Percentiles rank a stretch among this genome's conserved stretches.
Evolutionary conservation across 2,329 filamentous ascomycete species (phyloP).

Genomic region (Penicillium brevicompactum): DNA sequence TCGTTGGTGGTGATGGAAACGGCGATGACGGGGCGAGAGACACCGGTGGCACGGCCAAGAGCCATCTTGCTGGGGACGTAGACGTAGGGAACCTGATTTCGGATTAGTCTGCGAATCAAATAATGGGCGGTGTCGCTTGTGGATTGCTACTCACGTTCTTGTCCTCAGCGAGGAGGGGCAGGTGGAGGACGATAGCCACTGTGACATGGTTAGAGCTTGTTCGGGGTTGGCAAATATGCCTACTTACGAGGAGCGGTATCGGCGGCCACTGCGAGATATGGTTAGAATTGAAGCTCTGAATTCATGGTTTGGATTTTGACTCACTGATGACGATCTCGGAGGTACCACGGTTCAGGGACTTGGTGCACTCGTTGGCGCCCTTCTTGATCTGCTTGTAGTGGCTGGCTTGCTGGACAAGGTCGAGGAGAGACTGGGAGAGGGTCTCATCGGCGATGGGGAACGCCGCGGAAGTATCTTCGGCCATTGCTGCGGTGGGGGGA

Average conservation of each 20-base stretch:
- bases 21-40: constrained; percentile 83
- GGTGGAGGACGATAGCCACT: constrained; percentile 77
- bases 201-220: not conserved
- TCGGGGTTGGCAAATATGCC: not conserved
- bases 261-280: not conserved
- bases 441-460: constrained; percentile 74
- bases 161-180: constrained; percentile 82
- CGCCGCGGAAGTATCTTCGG: constrained; percentile 46
- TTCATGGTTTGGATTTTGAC: not conserved
- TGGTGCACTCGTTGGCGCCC: constrained; percentile 83
- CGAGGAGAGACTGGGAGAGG: constrained; percentile 79
- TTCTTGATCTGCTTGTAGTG: constrained; percentile 76
- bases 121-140: not conserved
- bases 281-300: not conserved
- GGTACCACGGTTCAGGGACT: constrained; percentile 88
- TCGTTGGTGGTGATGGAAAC: constrained; percentile 90
- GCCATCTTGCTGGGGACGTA: constrained; percentile 78
- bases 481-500: constrained; percentile 28
- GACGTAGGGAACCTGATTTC: constrained; percentile 59
- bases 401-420: constrained; percentile 72
- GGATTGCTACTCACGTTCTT: constrained; percentile 55
- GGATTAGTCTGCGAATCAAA: not conserved
- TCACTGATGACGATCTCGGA: constrained; percentile 75
- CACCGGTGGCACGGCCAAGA: constrained; percentile 86
- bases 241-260: not conserved